Conservation (phyloP, 805 yeast genomes). For the Alloascoidea hylecoeti region DNA sequence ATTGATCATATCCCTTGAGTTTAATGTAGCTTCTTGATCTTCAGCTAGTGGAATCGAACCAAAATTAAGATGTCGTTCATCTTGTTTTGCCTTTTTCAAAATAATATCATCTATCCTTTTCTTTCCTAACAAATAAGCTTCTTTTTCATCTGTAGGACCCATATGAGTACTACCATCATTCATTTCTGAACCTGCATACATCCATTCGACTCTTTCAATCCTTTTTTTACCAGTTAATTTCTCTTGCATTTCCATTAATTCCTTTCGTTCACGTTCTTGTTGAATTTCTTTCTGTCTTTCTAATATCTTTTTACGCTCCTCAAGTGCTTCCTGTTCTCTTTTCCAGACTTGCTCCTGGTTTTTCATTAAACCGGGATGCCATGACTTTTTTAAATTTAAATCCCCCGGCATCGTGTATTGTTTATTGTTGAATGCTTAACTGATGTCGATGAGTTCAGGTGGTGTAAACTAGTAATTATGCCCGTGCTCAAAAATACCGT, state of each 20-base stretch:
- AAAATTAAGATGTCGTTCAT: constrained; percentile 11
- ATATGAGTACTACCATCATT: constrained; percentile 11
- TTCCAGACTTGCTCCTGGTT: constrained; percentile 81
- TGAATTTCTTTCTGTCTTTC: constrained; percentile 51
- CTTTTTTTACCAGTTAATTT: constrained; percentile 21
- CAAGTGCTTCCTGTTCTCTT: constrained; percentile 60
- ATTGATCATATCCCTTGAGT: constrained; percentile 10
- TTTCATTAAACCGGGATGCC: constrained; percentile 85
- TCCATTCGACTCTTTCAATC: constrained; percentile 60
- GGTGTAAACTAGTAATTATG: no score
- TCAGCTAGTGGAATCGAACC: constrained; percentile 12
- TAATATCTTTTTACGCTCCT: constrained; percentile 51
- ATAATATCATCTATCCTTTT: constrained; percentile 27
- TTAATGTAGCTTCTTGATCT: constrained; percentile 4
- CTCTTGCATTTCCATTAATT: constrained; percentile 33
- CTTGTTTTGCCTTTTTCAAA: constrained; percentile 9
- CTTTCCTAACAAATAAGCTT: constrained; percentile 40
- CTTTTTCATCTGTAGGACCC: constrained; percentile 24
- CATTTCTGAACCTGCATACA: constrained; percentile 49
- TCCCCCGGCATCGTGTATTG: constrained; percentile 41
- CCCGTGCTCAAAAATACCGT: no score
- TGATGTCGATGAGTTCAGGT: no score
- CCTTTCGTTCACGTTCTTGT: constrained; percentile 45
- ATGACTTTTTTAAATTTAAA: constrained; percentile 81
- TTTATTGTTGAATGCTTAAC: no score